Evolutionary conservation across 768 basidiomycete genomes (phyloP), one percentile per base, ranked within the genome.

Genomic region (Coprinopsis cinerea): DNA sequence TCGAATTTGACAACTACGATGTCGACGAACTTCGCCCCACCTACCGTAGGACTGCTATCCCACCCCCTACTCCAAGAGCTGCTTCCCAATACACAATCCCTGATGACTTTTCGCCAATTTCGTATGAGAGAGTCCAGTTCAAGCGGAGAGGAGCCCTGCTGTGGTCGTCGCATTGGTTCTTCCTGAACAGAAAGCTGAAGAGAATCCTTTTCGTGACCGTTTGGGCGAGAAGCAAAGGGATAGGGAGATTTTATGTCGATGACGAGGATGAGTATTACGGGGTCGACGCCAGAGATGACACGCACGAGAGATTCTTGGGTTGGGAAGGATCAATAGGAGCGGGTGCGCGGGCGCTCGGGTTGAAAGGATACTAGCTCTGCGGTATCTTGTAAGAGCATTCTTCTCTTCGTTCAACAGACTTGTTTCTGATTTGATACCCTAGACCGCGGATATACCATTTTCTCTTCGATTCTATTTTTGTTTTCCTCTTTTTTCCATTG

Each of bases 91-190:
- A 68, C 44, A 60, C 67, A 26, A 56, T 62, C 34, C 59, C 72
- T 18, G 68, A 72, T 49, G 69, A 73, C 43, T 55, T 71, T 26
- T 56, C 67, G 23, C 58, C 62, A 13, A 53, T 62, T 70, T 71
- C 60, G 61, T 64, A 63, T 44, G 63, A 66, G 11, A 73, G 72
- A 55, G 69, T 78, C 48, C 75, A 72, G 27, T 59, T 78, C 47
- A 79, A 77, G 60, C 78, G 83, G 54, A 76, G 81, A 17, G 90
- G 91, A 15, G 86, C 91, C 3, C 70, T 97, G 50, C 75, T 97
- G 5, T 98, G 94, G 94, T 93, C 90, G 27, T 91, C 90, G 10
- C 91, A 95, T 64, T 95, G 92, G 85, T 97, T 98, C 75, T 95
- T 98, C 72, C 73, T 92, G 59, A 95, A 93, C 74, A 79, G 86